Percentiles rank a stretch among this genome's conserved stretches.
These are phyloP conservation scores for Diaporthe vaccinii DNA, from an alignment of 2,329 filamentous ascomycete genomes.

Conservation along the genomic window DNA sequence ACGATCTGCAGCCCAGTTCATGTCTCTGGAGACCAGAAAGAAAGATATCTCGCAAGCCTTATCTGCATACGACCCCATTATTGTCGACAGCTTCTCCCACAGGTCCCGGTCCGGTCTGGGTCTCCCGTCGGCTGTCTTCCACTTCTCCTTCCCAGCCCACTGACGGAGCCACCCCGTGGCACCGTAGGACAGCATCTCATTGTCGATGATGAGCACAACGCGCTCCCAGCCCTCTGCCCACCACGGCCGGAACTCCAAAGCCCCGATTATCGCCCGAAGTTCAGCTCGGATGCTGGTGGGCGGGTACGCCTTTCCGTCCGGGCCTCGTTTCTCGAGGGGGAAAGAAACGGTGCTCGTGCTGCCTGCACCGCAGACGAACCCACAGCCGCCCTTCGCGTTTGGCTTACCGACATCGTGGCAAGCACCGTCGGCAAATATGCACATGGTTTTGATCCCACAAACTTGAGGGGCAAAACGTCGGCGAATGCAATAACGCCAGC, in stretches of 20 bases:
- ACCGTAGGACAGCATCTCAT: constrained; percentile 16
- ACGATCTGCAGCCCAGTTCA: constrained; percentile 21
- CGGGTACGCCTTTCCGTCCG: constrained; percentile 15
- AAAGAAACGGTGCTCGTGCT: constrained; percentile 13
- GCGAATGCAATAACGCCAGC: constrained; percentile 28
- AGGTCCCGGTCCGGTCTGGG: constrained; percentile 4
- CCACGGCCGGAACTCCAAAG: constrained; percentile 22
- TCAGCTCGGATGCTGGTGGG: constrained; percentile 25
- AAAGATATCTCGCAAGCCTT: constrained; percentile 25
- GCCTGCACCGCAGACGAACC: constrained; percentile 20
- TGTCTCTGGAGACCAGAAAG: constrained; percentile 2
- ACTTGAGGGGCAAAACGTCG: constrained; percentile 15
- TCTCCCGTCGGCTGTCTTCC: constrained; percentile 23
- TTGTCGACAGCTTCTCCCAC: constrained; percentile 21
- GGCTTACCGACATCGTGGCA: background rate
- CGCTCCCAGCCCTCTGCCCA: constrained; percentile 32
- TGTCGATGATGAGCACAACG: constrained; percentile 23
- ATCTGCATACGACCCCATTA: constrained; percentile 17
- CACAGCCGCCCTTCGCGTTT: constrained; percentile 19
- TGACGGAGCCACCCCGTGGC: constrained; percentile 24
- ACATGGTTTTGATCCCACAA: constrained; percentile 28
- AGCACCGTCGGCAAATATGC: constrained; percentile 12
- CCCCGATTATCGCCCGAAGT: constrained; percentile 22
- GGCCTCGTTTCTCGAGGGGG: constrained; percentile 29
- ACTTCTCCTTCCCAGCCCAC: constrained; percentile 26